phyloP scores from a whole-genome alignment of 345 rosid genomes.

The Dovyalis caffra region DNA sequence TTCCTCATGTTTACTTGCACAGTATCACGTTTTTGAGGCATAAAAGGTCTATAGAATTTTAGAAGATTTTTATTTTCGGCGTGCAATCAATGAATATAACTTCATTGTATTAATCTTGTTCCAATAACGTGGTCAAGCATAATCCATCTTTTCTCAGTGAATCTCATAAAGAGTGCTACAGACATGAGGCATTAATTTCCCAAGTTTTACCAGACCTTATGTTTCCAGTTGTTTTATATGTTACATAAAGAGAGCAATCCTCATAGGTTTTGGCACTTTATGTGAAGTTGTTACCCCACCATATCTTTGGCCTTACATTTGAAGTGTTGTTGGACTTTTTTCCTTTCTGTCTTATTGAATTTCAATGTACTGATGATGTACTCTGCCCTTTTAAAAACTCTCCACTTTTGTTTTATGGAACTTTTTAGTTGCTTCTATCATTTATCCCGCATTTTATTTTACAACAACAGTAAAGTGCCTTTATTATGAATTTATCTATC shows the following conservation, averaged over 20 bases:
- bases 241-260: background rate
- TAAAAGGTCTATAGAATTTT: background rate
- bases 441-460: background rate
- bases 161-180: background rate
- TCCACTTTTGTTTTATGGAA: background rate
- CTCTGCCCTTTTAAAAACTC: background rate
- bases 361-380: background rate
- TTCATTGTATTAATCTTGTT: background rate
- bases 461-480: background rate
- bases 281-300: background rate
- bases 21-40: background rate
- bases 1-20: background rate
- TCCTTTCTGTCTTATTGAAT: background rate
- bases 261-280: background rate
- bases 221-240: background rate
- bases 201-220: background rate
- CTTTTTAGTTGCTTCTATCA: background rate
- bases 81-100: background rate
- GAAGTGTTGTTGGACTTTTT: background rate
- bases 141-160: background rate
- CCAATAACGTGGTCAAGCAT: background rate
- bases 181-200: background rate
- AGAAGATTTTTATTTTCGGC: background rate
- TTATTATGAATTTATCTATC: background rate
- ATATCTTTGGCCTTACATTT: background rate